phyloP scores from a whole-genome alignment of 129 eudicot genomes.

The Escallonia rubra region DNA sequence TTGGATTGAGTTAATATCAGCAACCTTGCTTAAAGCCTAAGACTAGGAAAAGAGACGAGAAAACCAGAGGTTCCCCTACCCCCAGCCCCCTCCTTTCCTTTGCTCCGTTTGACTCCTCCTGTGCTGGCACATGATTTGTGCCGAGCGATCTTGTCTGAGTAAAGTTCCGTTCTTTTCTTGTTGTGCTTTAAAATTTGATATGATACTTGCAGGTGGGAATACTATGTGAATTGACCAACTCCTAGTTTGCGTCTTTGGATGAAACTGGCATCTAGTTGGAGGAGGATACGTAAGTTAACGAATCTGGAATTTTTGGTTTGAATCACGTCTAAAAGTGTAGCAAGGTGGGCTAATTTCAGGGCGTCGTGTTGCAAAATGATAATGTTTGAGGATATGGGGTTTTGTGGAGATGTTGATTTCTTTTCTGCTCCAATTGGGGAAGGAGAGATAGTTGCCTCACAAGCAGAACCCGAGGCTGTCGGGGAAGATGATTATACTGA shows the following conservation, averaged over 20 bases:
- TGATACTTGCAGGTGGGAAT: constrained; percentile 18
- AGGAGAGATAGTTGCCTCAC: constrained; percentile 37
- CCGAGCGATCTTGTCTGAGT: neutral
- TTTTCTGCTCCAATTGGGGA: constrained; percentile 47
- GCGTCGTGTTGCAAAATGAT: constrained; percentile 22
- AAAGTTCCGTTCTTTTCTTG: neutral
- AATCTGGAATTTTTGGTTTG: neutral
- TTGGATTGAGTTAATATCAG: neutral
- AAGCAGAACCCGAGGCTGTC: constrained; percentile 26
- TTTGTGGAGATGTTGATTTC: constrained; percentile 46
- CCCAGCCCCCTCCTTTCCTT: too few species aligned
- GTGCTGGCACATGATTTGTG: neutral
- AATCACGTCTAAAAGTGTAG: neutral
- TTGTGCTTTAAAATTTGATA: neutral
- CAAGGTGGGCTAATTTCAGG: neutral
- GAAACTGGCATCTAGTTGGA: constrained; percentile 6
- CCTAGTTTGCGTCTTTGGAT: neutral
- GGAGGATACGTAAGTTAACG: neutral
- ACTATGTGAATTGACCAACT: constrained; percentile 6
- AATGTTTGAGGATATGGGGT: constrained; percentile 50
- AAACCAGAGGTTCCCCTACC: neutral
- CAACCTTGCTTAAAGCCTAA: neutral
- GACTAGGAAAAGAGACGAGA: neutral
- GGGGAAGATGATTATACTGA: constrained; percentile 70
- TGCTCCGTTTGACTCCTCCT: neutral